phyloP scores from a whole-genome alignment of 2,329 filamentous ascomycete genomes.

The Ophiostoma quercus region DNA sequence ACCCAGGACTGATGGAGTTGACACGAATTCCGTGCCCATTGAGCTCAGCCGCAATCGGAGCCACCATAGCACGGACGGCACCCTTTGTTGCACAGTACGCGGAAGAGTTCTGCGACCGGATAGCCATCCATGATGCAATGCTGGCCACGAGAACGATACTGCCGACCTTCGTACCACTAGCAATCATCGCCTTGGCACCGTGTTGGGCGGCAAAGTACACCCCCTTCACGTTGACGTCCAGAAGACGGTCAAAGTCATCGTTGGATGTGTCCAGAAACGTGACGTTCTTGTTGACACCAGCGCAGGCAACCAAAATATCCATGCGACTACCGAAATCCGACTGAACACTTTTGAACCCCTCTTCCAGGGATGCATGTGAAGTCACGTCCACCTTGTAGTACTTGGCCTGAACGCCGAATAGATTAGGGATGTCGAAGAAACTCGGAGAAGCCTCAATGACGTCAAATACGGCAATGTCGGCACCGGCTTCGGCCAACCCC shows the following conservation, averaged over 20 bases:
- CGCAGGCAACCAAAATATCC: slow-evolving; percentile 27
- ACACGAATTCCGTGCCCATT: slow-evolving; percentile 58
- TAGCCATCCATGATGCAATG: slow-evolving; percentile 50
- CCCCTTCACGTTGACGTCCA: slow-evolving; percentile 23
- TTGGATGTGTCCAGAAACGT: slow-evolving; percentile 25
- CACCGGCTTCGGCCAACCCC: slow-evolving; percentile 68
- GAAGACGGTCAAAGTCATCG: slow-evolving; percentile 23
- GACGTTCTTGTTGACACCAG: slow-evolving; percentile 27
- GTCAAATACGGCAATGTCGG: slow-evolving; percentile 26
- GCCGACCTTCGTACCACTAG: slow-evolving; percentile 35
- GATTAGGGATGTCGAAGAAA: slow-evolving; percentile 15
- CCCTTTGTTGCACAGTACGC: slow-evolving; percentile 66
- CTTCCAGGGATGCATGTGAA: background rate
- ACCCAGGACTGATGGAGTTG: slow-evolving; percentile 61
- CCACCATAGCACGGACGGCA: slow-evolving; percentile 56
- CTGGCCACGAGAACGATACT: slow-evolving; percentile 55
- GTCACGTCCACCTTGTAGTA: slow-evolving; percentile 25
- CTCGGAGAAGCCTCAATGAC: slow-evolving; percentile 18
- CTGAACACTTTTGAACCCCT: slow-evolving; percentile 19
- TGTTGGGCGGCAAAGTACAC: slow-evolving; percentile 36
- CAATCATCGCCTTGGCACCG: slow-evolving; percentile 34
- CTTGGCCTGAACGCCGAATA: slow-evolving; percentile 23
- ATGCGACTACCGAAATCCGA: slow-evolving; percentile 25
- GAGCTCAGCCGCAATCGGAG: slow-evolving; percentile 60
- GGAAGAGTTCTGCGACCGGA: slow-evolving; percentile 57